Conservation (phyloP, 345 rosid species). For the Carallia pectinifolia region DNA sequence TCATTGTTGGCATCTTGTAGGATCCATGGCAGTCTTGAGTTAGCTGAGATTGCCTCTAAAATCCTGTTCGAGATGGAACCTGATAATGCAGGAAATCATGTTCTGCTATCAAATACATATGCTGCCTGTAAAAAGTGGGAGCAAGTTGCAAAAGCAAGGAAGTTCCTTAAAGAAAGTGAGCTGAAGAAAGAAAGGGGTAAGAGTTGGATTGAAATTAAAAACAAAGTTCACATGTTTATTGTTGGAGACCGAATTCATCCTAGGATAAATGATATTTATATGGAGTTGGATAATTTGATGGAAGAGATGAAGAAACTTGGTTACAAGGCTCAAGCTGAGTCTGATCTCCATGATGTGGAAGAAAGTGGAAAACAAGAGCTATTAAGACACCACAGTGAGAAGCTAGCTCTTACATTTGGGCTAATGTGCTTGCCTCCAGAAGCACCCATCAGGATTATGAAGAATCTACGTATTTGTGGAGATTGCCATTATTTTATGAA, state of each 20-base stretch:
- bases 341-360: slow-evolving; percentile 61
- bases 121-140: slow-evolving; percentile 63
- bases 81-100: slow-evolving; percentile 73
- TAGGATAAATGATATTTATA: slow-evolving; percentile 52
- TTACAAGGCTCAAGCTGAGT: slow-evolving; percentile 45
- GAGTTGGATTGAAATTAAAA: slow-evolving; percentile 81
- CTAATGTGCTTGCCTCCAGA: slow-evolving; percentile 44
- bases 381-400: slow-evolving; percentile 67
- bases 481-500: slow-evolving; percentile 83
- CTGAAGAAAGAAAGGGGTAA: slow-evolving; percentile 63
- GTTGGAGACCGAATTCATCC: slow-evolving; percentile 60
- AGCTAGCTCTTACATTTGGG: slow-evolving; percentile 60
- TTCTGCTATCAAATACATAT: slow-evolving; percentile 60
- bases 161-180: slow-evolving; percentile 48
- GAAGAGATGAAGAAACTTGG: slow-evolving; percentile 49
- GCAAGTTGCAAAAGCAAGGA: slow-evolving; percentile 57
- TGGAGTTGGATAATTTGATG: slow-evolving; percentile 43
- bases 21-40: slow-evolving; percentile 48
- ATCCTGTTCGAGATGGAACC: slow-evolving; percentile 69
- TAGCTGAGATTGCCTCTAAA: slow-evolving; percentile 70
- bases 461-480: slow-evolving; percentile 71
- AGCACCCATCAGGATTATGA: slow-evolving; percentile 63
- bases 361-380: slow-evolving; percentile 52
- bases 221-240: slow-evolving; percentile 59
- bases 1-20: slow-evolving; percentile 77